A percentile compares a stretch with the other conserved stretches of the same genome.
Evolutionary conservation across 805 yeast genomes (phyloP).

Genomic region (Spencermartinsiella europaea): DNA sequence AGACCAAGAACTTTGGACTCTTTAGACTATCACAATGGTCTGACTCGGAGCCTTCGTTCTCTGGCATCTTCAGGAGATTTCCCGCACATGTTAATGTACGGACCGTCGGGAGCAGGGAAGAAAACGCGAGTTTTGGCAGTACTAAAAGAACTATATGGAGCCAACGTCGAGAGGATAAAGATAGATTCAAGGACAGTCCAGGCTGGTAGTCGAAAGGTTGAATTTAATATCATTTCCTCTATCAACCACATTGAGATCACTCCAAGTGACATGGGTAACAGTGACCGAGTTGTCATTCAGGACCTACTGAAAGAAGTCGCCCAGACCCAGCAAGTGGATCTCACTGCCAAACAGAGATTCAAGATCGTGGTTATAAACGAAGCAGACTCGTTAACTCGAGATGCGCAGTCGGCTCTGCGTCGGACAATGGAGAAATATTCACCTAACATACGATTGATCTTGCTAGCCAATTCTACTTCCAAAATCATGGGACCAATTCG

Average conservation of each 20-base stretch:
- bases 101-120: constrained; percentile 97
- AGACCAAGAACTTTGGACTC: constrained; percentile 66
- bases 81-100: constrained; percentile 89
- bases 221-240: constrained; percentile 88
- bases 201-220: constrained; percentile 70
- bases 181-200: constrained; percentile 85
- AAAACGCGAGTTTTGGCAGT: constrained; percentile 87
- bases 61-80: constrained; percentile 71
- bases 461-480: constrained; percentile 85
- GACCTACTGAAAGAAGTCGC: constrained; percentile 92
- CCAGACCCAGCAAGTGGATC: constrained; percentile 92
- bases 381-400: constrained; percentile 83
- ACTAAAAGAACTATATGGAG: constrained; percentile 73
- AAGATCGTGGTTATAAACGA: constrained; percentile 68
- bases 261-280: constrained; percentile 94
- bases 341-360: constrained; percentile 44
- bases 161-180: constrained; percentile 75
- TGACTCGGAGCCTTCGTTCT: constrained; percentile 60
- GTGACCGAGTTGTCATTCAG: constrained; percentile 92
- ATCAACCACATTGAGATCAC: constrained; percentile 91
- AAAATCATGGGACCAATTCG: constrained; percentile 91
- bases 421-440: constrained; percentile 96
- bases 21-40: constrained; percentile 60
- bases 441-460: constrained; percentile 72
- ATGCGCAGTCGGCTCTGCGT: constrained; percentile 93